Conservation (phyloP, 2,329 filamentous ascomycete species). For the Ophiostoma quercus region DNA sequence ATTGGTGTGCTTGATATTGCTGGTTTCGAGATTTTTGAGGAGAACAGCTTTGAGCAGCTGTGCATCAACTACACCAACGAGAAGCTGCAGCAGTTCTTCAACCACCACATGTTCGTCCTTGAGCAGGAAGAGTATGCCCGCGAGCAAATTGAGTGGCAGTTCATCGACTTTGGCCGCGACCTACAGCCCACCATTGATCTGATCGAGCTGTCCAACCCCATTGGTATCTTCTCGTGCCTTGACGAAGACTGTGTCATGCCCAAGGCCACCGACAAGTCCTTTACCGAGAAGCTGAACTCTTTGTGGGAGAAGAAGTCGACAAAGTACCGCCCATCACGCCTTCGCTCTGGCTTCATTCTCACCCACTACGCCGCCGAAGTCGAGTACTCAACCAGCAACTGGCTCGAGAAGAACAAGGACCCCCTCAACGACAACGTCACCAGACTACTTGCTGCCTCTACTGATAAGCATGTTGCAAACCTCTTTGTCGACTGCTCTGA, state of each 20-base stretch:
- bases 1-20: slow-evolving; percentile 98
- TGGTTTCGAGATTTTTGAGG: slow-evolving; percentile 96
- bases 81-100: slow-evolving; percentile 98
- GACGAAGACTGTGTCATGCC: slow-evolving; percentile 99
- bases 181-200: slow-evolving; percentile 96
- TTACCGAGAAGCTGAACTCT: slow-evolving; percentile 95
- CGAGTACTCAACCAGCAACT: slow-evolving; percentile 89
- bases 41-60: slow-evolving; percentile 97
- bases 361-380: slow-evolving; percentile 98
- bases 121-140: slow-evolving; percentile 97
- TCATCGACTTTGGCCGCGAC: slow-evolving; percentile 97
- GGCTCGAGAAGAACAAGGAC: slow-evolving; percentile 99
- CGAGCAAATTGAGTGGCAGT: slow-evolving; percentile 99
- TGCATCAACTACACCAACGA: slow-evolving; percentile 99
- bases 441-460: slow-evolving; percentile 74
- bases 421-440: slow-evolving; percentile 97
- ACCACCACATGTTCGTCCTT: slow-evolving; percentile 99
- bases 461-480: slow-evolving; percentile 73
- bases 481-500: slow-evolving; percentile 85
- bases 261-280: slow-evolving; percentile 93
- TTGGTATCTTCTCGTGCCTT: slow-evolving; percentile 96
- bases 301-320: slow-evolving; percentile 94
- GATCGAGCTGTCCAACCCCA: slow-evolving; percentile 92
- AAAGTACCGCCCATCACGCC: slow-evolving; percentile 84
- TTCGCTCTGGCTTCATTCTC: slow-evolving; percentile 88